Evolutionary conservation across 1,139 yeast genomes (phyloP).

Genomic region (Lodderomyces orthopsilosis): DNA sequence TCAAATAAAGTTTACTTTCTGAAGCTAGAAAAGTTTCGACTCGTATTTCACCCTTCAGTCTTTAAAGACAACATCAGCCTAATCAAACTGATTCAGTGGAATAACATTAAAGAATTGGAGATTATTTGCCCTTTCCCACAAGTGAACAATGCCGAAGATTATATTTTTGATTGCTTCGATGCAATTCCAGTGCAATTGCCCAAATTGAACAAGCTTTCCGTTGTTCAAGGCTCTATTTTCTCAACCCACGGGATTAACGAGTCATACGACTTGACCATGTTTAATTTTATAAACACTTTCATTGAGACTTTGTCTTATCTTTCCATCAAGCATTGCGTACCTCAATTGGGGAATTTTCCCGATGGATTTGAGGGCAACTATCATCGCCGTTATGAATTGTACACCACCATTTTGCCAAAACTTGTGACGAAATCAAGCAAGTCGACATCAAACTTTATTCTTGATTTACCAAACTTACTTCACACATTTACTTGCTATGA

Average conservation of each 20-base stretch:
- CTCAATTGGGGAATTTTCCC: constrained; percentile 21
- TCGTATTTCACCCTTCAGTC: constrained; percentile 16
- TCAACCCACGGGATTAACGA: constrained; percentile 49
- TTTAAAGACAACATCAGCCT: constrained; percentile 8
- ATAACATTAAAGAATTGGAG: constrained; percentile 21
- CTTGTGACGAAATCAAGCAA: constrained; percentile 20
- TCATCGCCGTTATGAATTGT: constrained; percentile 52
- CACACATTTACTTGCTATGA: constrained; percentile 65
- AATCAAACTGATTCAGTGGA: constrained; percentile 18
- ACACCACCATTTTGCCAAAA: constrained; percentile 46
- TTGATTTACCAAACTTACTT: constrained; percentile 57
- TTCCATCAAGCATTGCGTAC: constrained; percentile 51
- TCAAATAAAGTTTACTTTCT: constrained; percentile 8
- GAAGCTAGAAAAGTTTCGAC: constrained; percentile 17
- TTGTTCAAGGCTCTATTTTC: constrained; percentile 42
- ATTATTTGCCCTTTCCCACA: constrained; percentile 28
- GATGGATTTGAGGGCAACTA: constrained; percentile 77
- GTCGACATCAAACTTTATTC: constrained; percentile 24
- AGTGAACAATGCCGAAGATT: constrained; percentile 32
- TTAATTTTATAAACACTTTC: constrained; percentile 37
- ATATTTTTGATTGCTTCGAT: constrained; percentile 38
- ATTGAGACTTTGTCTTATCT: constrained; percentile 28
- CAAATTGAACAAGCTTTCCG: constrained; percentile 35
- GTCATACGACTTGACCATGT: constrained; percentile 51
- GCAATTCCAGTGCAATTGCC: constrained; percentile 18